phyloP scores from a whole-genome alignment of 2,329 filamentous ascomycete genomes.

The Fusarium liriodendri region DNA sequence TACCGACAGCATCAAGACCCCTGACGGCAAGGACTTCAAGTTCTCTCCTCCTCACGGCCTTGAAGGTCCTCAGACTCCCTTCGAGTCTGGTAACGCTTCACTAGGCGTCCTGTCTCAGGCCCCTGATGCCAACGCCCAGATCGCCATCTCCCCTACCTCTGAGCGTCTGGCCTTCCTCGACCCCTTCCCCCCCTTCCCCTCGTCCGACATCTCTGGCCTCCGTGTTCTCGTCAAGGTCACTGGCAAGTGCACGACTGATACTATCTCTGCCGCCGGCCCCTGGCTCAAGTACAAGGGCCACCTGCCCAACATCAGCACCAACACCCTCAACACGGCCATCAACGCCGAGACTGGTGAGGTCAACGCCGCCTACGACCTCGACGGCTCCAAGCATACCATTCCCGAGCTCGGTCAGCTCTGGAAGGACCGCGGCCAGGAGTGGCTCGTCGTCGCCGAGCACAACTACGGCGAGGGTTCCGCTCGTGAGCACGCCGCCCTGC shows the following conservation, averaged over 20 bases:
- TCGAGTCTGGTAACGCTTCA: constrained; percentile 79
- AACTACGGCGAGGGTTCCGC: constrained; percentile 96
- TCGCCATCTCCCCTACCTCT: constrained; percentile 88
- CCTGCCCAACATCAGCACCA: constrained; percentile 95
- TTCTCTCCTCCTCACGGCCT: constrained; percentile 83
- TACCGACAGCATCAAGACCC: constrained; percentile 84
- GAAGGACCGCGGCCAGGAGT: constrained; percentile 79
- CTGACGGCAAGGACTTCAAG: constrained; percentile 83
- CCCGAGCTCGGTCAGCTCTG: constrained; percentile 88
- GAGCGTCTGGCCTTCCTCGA: constrained; percentile 91
- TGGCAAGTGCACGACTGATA: constrained; percentile 97
- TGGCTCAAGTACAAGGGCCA: constrained; percentile 99
- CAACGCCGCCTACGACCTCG: constrained; percentile 89
- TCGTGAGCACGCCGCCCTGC: constrained; percentile 88
- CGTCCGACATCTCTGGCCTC: constrained; percentile 78
- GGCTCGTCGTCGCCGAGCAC: constrained; percentile 96
- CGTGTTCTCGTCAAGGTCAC: constrained; percentile 95
- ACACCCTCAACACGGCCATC: constrained; percentile 94
- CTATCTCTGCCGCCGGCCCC: constrained; percentile 92
- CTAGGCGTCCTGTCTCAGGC: constrained; percentile 79
- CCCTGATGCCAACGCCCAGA: constrained; percentile 76
- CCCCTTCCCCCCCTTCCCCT: constrained; percentile 87
- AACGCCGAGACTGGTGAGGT: constrained; percentile 94
- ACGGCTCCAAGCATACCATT: constrained; percentile 80
- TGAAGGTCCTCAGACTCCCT: constrained; percentile 71